Evolutionary conservation across 2,329 filamentous ascomycete genomes (phyloP).

Genomic region (Malbranchea zuffiana): DNA sequence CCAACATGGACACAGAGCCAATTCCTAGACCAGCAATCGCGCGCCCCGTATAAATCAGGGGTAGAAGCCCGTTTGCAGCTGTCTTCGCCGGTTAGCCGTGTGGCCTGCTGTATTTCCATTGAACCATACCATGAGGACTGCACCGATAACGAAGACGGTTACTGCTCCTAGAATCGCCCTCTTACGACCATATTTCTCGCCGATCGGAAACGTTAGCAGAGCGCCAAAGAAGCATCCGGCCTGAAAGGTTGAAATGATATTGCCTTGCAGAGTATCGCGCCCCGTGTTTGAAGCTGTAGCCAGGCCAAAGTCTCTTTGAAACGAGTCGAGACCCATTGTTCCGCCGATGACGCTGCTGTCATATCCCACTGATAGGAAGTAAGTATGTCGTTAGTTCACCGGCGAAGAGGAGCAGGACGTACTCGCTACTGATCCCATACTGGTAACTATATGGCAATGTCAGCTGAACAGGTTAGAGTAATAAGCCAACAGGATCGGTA

Average conservation of each 20-base stretch:
- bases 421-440: conserved; percentile 12
- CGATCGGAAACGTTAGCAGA: conserved; percentile 55
- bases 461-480: not conserved
- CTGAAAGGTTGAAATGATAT: conserved; percentile 36
- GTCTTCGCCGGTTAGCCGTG: not conserved
- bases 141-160: conserved; percentile 57
- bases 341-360: conserved; percentile 25
- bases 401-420: conserved; percentile 3
- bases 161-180: conserved; percentile 52
- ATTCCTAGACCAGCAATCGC: conserved; percentile 49
- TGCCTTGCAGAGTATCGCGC: conserved; percentile 11
- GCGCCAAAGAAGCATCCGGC: conserved; percentile 75
- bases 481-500: conserved; percentile 2
- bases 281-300: conserved; percentile 1
- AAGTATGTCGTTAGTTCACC: no score
- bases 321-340: conserved; percentile 29
- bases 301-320: conserved; percentile 24
- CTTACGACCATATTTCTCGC: conserved; percentile 57
- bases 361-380: conserved; percentile 15
- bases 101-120: not conserved
- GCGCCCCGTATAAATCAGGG: conserved; percentile 47
- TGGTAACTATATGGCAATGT: not conserved
- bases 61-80: conserved; percentile 49
- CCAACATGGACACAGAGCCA: conserved; percentile 46
- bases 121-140: conserved; percentile 54